Conservation (phyloP, 2,329 filamentous ascomycete species). For the Aspergillus glaucus region DNA sequence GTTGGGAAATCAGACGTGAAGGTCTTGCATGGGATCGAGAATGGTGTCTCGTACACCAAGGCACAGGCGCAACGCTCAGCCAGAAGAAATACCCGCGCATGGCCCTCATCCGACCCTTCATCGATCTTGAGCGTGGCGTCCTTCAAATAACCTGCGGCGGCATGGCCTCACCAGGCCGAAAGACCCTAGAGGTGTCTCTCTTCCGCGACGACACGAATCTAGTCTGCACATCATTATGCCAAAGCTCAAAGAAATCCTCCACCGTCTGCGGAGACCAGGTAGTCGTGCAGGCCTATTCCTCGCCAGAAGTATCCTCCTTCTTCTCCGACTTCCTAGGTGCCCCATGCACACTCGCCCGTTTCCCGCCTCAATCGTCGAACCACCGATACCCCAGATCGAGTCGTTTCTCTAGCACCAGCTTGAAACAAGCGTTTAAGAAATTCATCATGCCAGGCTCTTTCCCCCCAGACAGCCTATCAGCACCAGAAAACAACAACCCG, state of each 20-base stretch:
- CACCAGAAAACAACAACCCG: slow-evolving; percentile 43
- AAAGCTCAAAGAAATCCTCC: slow-evolving; percentile 43
- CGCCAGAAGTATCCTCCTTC: slow-evolving; percentile 61
- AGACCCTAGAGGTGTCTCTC: slow-evolving; percentile 32
- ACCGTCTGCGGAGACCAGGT: slow-evolving; percentile 80
- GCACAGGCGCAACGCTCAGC: slow-evolving; percentile 74
- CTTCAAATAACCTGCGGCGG: slow-evolving; percentile 51
- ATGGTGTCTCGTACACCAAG: slow-evolving; percentile 88
- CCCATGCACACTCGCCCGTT: slow-evolving; percentile 76
- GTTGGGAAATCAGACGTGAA: slow-evolving; percentile 74
- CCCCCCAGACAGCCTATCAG: slow-evolving; percentile 39
- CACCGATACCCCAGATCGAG: slow-evolving; percentile 64
- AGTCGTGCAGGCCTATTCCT: slow-evolving; percentile 63
- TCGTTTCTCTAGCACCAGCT: slow-evolving; percentile 65
- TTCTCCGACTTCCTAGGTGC: slow-evolving; percentile 71
- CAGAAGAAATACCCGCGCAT: slow-evolving; percentile 86
- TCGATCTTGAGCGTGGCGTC: slow-evolving; percentile 64
- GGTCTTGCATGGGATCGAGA: slow-evolving; percentile 92
- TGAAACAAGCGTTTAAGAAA: slow-evolving; percentile 16
- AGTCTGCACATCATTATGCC: slow-evolving; percentile 59
- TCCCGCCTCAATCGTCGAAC: slow-evolving; percentile 62
- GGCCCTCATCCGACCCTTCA: slow-evolving; percentile 68
- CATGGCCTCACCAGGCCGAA: slow-evolving; percentile 25
- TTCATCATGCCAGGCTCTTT: slow-evolving; percentile 48
- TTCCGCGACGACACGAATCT: slow-evolving; percentile 35